phyloP scores from a whole-genome alignment of 768 basidiomycete species.

The Mycena haematopus region DNA sequence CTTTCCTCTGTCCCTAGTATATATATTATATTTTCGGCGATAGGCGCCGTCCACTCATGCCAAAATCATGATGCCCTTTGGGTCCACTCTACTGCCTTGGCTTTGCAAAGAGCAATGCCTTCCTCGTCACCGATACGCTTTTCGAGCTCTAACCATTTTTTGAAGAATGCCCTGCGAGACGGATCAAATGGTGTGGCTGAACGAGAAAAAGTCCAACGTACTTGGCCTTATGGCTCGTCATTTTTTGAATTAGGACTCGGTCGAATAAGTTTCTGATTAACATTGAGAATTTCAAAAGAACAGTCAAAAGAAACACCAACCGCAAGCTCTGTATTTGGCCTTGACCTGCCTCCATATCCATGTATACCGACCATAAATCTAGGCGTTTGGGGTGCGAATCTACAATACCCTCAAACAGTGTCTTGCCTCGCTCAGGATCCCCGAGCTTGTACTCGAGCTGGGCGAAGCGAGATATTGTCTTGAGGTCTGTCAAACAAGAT shows the following conservation, averaged over 20 bases:
- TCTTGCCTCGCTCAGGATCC: slow-evolving; percentile 93
- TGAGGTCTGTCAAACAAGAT: slow-evolving; percentile 69
- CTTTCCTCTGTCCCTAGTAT: slow-evolving; percentile 32
- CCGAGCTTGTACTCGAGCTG: slow-evolving; percentile 94
- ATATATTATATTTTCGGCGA: slow-evolving; percentile 27
- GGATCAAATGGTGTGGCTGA: slow-evolving; percentile 16
- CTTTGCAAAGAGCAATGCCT: slow-evolving; percentile 81
- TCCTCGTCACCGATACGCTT: slow-evolving; percentile 86
- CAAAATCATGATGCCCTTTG: slow-evolving; percentile 59
- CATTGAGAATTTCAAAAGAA: slow-evolving; percentile 4
- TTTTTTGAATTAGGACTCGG: slow-evolving; percentile 81
- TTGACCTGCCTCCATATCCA: slow-evolving; percentile 92
- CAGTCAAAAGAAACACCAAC: slow-evolving; percentile 45
- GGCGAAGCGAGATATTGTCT: slow-evolving; percentile 94
- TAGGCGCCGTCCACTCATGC: slow-evolving; percentile 34
- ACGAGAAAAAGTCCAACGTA: slow-evolving; percentile 46
- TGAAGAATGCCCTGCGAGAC: slow-evolving; percentile 84
- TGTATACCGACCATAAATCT: slow-evolving; percentile 95
- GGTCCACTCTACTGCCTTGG: slow-evolving; percentile 92
- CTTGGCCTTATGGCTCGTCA: slow-evolving; percentile 97
- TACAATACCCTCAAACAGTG: slow-evolving; percentile 94
- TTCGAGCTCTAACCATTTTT: slow-evolving; percentile 95
- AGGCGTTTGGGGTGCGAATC: slow-evolving; percentile 95
- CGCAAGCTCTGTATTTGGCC: slow-evolving; percentile 80
- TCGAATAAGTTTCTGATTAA: slow-evolving; percentile 80